phyloP scores from a whole-genome alignment of 176 grass and related monocot genomes.

The Leersia perrieri region DNA sequence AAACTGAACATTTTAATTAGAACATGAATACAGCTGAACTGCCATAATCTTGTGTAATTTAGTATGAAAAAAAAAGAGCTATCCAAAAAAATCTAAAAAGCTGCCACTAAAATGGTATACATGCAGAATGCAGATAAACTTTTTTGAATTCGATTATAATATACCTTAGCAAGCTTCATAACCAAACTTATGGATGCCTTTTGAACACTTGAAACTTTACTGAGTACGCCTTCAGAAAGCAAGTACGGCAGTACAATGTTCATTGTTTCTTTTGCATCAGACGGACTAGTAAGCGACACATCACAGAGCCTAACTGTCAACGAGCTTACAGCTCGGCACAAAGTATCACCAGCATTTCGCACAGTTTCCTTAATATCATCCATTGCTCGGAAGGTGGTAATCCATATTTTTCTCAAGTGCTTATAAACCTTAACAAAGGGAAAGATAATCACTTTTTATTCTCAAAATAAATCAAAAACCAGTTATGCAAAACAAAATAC shows the following conservation, averaged over 20 bases:
- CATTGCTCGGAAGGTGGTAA: constrained; percentile 80
- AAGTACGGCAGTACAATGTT: constrained; percentile 84
- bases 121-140: neutral
- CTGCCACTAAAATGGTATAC: neutral
- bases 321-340: constrained; percentile 84
- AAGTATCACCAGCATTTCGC: constrained; percentile 85
- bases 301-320: constrained; percentile 87
- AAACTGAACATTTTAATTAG: neutral
- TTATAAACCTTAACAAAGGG: constrained; percentile 63
- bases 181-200: constrained; percentile 88
- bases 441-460: neutral
- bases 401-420: constrained; percentile 93
- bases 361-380: constrained; percentile 99
- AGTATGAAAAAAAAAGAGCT: constrained; percentile 8
- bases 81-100: neutral
- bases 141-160: neutral
- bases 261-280: constrained; percentile 91
- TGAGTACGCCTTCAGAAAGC: constrained; percentile 90
- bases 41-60: neutral
- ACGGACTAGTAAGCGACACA: constrained; percentile 67
- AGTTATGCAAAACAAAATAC: constrained; percentile 5
- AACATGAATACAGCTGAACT: neutral
- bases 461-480: constrained; percentile 9
- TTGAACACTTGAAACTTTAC: constrained; percentile 94
- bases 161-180: constrained; percentile 96